Evolutionary conservation across 2,329 filamentous ascomycete genomes (phyloP).

Genomic region (Aspergillus spinulosporus): DNA sequence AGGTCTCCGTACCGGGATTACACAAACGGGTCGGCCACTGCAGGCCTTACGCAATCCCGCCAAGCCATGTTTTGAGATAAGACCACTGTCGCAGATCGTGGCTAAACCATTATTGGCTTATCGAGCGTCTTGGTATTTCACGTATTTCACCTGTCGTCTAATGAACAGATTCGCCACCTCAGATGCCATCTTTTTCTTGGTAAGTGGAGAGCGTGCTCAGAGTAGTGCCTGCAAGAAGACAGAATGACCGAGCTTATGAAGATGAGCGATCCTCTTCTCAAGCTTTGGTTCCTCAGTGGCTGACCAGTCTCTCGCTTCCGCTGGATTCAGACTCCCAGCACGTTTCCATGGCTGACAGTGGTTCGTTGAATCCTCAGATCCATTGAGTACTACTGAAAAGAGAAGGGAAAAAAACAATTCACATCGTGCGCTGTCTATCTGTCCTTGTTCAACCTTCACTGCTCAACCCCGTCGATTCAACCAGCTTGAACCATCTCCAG

Average conservation of each 20-base stretch:
- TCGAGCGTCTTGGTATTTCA: background rate
- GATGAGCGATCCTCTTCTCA: conserved; percentile 10
- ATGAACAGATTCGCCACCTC: conserved; percentile 19
- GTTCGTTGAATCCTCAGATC: conserved; percentile 9
- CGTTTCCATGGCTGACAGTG: conserved; percentile 19
- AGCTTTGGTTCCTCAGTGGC: conserved; percentile 4
- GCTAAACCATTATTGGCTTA: conserved; percentile 17
- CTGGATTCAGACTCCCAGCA: conserved; percentile 15
- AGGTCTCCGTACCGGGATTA: background rate
- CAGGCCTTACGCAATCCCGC: conserved; percentile 14
- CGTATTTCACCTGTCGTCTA: background rate
- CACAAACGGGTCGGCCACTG: background rate
- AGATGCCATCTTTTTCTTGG: conserved; percentile 19
- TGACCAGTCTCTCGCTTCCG: conserved; percentile 17
- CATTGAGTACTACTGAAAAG: background rate
- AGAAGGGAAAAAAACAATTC: background rate
- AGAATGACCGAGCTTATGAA: conserved; percentile 15
- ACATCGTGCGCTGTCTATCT: background rate
- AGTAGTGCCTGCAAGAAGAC: conserved; percentile 1
- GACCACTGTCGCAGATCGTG: conserved; percentile 23
- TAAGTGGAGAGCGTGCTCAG: conserved; percentile 14
- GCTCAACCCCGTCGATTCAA: background rate
- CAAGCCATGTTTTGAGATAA: conserved; percentile 21
- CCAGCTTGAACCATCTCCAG: background rate
- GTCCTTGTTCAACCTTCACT: background rate